Conservation (phyloP, 2,329 filamentous ascomycete genomes). For the Diaporthe citrichinensis region DNA sequence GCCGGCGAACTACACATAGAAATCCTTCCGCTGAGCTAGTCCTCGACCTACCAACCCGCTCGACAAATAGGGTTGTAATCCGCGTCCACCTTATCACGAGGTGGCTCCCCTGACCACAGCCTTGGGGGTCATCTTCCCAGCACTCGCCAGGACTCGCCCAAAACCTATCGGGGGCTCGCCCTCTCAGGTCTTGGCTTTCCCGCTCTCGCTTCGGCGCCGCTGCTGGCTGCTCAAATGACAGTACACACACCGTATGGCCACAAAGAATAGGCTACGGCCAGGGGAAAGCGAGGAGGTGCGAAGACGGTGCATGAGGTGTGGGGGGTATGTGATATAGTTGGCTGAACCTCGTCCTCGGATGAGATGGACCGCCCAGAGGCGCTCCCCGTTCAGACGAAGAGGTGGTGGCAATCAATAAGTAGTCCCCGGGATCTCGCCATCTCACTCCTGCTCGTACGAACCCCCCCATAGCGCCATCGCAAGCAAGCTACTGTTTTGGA, state of each 20-base stretch:
- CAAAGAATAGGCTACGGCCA: slow-evolving; percentile 1
- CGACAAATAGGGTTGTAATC: slow-evolving; percentile 35
- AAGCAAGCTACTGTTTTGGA: slow-evolving; percentile 16
- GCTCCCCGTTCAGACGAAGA: slow-evolving; percentile 1
- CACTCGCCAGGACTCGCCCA: not conserved
- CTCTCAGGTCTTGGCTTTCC: slow-evolving; percentile 26
- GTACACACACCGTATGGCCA: slow-evolving; percentile 30
- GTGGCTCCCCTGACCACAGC: slow-evolving; percentile 27
- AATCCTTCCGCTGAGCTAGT: slow-evolving; percentile 35
- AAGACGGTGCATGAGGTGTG: slow-evolving; percentile 31
- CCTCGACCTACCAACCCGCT: slow-evolving; percentile 18
- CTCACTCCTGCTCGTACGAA: not conserved
- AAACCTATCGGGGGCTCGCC: slow-evolving; percentile 25
- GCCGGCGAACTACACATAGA: slow-evolving; percentile 14
- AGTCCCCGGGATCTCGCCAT: slow-evolving; percentile 16
- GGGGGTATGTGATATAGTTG: slow-evolving; percentile 20
- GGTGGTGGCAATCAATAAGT: slow-evolving; percentile 32
- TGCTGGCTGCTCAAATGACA: slow-evolving; percentile 2
- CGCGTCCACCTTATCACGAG: slow-evolving; percentile 33
- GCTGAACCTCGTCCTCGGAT: slow-evolving; percentile 12
- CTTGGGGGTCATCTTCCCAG: slow-evolving; percentile 30
- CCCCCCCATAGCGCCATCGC: slow-evolving; percentile 10
- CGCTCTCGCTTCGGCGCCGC: slow-evolving; percentile 22
- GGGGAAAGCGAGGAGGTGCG: slow-evolving; percentile 21
- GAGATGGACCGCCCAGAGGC: slow-evolving; percentile 10